phyloP scores from a whole-genome alignment of 805 yeast species.

The Saturnispora sanitii region DNA sequence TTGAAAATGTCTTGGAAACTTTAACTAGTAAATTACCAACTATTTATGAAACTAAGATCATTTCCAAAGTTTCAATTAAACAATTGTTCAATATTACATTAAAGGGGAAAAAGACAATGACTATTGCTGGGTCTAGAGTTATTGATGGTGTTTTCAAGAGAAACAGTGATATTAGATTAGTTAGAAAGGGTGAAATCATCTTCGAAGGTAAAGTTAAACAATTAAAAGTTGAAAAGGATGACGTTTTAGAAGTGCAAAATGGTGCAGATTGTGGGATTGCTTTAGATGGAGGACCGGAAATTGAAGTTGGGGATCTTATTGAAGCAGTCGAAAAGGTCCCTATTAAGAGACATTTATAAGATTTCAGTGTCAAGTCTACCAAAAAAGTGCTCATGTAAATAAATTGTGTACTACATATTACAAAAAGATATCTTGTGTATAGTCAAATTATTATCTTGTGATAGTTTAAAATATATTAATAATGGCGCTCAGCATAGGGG shows the following conservation, averaged over 20 bases:
- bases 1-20: conserved; percentile 69
- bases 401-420: too few relatives aligned
- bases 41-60: conserved; percentile 50
- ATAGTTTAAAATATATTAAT: too few relatives aligned
- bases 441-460: too few relatives aligned
- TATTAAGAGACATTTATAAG: conserved; percentile 42
- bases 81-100: conserved; percentile 62
- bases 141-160: conserved; percentile 56
- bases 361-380: too few relatives aligned
- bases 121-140: conserved; percentile 85
- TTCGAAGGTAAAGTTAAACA: conserved; percentile 44
- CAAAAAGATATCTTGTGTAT: neutral
- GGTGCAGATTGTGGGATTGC: conserved; percentile 88
- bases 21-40: conserved; percentile 56
- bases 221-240: conserved; percentile 75
- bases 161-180: conserved; percentile 33
- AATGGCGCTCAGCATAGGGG: too few relatives aligned
- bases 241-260: conserved; percentile 63
- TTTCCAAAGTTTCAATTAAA: conserved; percentile 59
- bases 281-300: conserved; percentile 34
- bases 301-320: conserved; percentile 56
- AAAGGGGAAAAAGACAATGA: conserved; percentile 41
- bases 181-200: conserved; percentile 38
- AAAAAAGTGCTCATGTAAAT: too few relatives aligned
- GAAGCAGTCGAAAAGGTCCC: conserved; percentile 62